These are phyloP conservation scores for Trichoderma asperellum DNA, from an alignment of 2,329 filamentous ascomycete genomes.

Conservation along the genomic window DNA sequence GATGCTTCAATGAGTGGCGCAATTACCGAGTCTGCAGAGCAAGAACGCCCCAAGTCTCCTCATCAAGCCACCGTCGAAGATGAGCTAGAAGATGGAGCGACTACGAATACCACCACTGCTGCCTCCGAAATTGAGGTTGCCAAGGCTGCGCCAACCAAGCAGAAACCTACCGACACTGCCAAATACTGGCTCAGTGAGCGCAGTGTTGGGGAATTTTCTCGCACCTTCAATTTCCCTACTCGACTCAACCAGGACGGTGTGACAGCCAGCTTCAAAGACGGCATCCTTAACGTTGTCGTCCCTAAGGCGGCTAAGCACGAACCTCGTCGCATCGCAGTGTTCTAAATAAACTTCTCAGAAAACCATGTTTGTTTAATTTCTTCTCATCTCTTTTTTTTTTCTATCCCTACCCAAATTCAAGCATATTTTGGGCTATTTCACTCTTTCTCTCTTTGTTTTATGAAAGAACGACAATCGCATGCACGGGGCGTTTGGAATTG, in stretches of 20 bases:
- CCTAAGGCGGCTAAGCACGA: slow-evolving; percentile 69
- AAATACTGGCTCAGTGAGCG: slow-evolving; percentile 75
- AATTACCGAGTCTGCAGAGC: slow-evolving; percentile 44
- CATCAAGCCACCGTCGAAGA: slow-evolving; percentile 70
- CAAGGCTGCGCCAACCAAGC: slow-evolving; percentile 31
- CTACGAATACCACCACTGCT: slow-evolving; percentile 31
- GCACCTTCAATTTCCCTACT: slow-evolving; percentile 69
- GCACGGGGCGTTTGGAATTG: not conserved
- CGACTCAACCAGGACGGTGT: slow-evolving; percentile 66
- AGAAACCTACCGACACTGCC: slow-evolving; percentile 40
- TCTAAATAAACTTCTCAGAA: slow-evolving; percentile 41
- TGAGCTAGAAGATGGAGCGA: slow-evolving; percentile 45
- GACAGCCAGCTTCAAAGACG: slow-evolving; percentile 65
- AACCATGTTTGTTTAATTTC: not conserved
- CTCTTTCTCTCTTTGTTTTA: not conserved
- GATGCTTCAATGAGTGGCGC: slow-evolving; percentile 38
- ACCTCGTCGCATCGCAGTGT: slow-evolving; percentile 58
- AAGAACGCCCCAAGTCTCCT: slow-evolving; percentile 43
- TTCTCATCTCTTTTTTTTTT: not conserved
- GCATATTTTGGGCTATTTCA: not conserved
- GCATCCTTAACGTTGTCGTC: slow-evolving; percentile 65
- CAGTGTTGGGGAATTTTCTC: slow-evolving; percentile 67
- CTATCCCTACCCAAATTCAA: not conserved
- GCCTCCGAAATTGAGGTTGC: slow-evolving; percentile 35
- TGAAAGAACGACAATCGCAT: too few species aligned